Conservation (phyloP, 495 filamentous ascomycete species). For the Talaromyces wortmannii region DNA sequence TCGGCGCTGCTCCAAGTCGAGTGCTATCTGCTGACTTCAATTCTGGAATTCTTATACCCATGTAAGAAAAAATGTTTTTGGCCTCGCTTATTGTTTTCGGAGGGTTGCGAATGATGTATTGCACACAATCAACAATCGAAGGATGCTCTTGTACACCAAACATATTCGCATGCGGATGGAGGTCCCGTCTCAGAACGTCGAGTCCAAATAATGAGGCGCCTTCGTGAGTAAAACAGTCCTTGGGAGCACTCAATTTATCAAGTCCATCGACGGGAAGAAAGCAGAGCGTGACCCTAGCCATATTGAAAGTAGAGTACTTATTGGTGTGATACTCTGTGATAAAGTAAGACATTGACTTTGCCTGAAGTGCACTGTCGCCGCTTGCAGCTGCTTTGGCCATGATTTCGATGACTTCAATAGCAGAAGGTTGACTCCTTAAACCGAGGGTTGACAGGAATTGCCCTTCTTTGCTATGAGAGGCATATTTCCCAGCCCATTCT, state of each 20-base stretch:
- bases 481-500: slow-evolving; percentile 72
- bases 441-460: slow-evolving; percentile 67
- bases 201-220: slow-evolving; percentile 72
- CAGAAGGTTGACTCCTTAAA: slow-evolving; percentile 59
- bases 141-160: slow-evolving; percentile 81
- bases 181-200: slow-evolving; percentile 61
- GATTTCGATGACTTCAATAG: slow-evolving; percentile 63
- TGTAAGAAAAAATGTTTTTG: slow-evolving; percentile 67
- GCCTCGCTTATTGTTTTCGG: slow-evolving; percentile 60
- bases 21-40: slow-evolving; percentile 53
- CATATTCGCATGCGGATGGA: slow-evolving; percentile 69
- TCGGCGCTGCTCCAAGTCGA: slow-evolving; percentile 51
- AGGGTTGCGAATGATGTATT: slow-evolving; percentile 60
- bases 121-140: slow-evolving; percentile 64
- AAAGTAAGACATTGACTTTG: slow-evolving; percentile 73
- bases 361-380: slow-evolving; percentile 48
- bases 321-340: slow-evolving; percentile 71
- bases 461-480: slow-evolving; percentile 57
- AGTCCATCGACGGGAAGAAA: slow-evolving; percentile 69
- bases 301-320: slow-evolving; percentile 58
- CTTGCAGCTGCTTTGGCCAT: slow-evolving; percentile 55
- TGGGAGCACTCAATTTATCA: slow-evolving; percentile 58
- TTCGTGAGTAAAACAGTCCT: slow-evolving; percentile 76
- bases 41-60: slow-evolving; percentile 68
- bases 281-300: slow-evolving; percentile 45